Conservation (phyloP, 2,329 filamentous ascomycete species). For the Calycina herbarum region DNA sequence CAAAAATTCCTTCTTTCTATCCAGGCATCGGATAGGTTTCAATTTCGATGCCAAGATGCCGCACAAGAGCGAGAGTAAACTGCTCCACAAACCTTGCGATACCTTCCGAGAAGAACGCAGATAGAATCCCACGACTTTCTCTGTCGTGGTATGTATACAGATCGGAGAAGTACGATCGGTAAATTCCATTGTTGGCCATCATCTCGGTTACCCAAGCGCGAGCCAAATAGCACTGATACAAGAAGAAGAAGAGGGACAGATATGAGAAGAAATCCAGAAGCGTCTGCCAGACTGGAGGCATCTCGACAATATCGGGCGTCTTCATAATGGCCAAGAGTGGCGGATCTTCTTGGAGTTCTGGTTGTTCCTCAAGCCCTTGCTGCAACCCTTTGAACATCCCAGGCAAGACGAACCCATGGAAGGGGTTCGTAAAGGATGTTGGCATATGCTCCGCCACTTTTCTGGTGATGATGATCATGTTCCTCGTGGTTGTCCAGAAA, state of each 20-base stretch:
- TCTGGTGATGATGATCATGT: background rate
- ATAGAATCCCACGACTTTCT: background rate
- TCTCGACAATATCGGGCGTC: background rate
- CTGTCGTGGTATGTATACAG: background rate
- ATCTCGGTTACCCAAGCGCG: background rate
- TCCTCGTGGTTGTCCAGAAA: background rate
- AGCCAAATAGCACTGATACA: background rate
- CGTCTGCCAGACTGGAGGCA: background rate
- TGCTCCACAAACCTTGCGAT: background rate
- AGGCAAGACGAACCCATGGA: background rate
- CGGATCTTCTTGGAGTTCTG: background rate
- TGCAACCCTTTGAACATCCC: background rate
- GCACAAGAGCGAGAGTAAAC: background rate
- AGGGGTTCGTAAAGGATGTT: no score
- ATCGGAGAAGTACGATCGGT: conserved; percentile 8
- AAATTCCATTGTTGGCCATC: background rate
- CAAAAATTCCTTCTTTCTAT: background rate
- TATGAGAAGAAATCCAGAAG: background rate
- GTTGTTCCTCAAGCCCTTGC: background rate
- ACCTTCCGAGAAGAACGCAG: background rate
- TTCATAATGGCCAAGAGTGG: background rate
- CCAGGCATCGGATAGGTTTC: background rate
- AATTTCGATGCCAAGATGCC: background rate
- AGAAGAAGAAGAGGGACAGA: background rate
- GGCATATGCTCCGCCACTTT: background rate